A percentile compares a stretch with the other conserved stretches of the same genome.
These are phyloP conservation scores for Termitomyces eurrhizus DNA, from an alignment of 768 basidiomycete genomes.

Conservation along the genomic window DNA sequence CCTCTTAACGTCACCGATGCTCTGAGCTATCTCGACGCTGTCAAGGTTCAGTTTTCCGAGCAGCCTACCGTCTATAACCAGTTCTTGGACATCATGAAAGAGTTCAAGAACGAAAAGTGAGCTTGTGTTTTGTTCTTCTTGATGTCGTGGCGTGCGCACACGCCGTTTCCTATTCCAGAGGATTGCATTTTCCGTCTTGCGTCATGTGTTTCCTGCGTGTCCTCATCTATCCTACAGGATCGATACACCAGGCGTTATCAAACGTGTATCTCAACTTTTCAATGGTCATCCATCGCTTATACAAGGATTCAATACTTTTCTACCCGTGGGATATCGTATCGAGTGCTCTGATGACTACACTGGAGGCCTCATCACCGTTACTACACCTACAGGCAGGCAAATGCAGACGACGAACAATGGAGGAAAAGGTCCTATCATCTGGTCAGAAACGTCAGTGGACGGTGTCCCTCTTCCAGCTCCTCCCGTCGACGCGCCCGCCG, in stretches of 20 bases:
- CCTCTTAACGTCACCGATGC: conserved; percentile 94
- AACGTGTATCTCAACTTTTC: conserved; percentile 91
- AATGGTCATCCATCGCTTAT: conserved; percentile 87
- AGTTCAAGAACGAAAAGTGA: conserved; percentile 93
- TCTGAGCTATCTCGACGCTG: conserved; percentile 87
- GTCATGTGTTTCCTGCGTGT: background rate
- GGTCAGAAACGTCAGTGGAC: conserved; percentile 26
- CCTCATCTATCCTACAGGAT: conserved; percentile 50
- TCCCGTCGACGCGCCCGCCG: background rate
- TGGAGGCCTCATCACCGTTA: conserved; percentile 67
- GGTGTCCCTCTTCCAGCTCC: conserved; percentile 12
- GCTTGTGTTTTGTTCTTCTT: conserved; percentile 24
- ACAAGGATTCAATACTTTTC: conserved; percentile 97
- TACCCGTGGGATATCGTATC: conserved; percentile 92
- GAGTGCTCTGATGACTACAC: conserved; percentile 74
- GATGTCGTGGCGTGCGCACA: background rate
- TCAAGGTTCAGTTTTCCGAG: conserved; percentile 87
- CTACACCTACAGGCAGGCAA: conserved; percentile 66
- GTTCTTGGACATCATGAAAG: conserved; percentile 97
- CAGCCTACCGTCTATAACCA: conserved; percentile 95
- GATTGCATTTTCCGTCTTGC: background rate
- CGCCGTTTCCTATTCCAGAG: background rate
- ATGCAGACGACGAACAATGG: conserved; percentile 53
- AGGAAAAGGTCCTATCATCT: conserved; percentile 33
- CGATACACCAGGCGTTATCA: conserved; percentile 96